Conservation (phyloP, 2,329 filamentous ascomycete species). For the Chalara sp. region DNA sequence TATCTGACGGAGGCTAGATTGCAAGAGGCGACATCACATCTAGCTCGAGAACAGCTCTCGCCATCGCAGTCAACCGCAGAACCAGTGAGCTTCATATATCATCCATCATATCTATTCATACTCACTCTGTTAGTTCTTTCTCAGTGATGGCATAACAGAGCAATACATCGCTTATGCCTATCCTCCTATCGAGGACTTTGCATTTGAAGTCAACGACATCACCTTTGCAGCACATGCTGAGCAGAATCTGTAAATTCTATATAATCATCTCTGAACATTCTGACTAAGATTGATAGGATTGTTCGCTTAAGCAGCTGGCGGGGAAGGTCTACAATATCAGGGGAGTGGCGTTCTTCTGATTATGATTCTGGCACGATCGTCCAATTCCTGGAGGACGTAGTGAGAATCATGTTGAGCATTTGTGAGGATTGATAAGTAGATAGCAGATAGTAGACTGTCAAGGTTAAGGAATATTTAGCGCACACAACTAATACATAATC, state of each 20-base stretch:
- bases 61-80: too few relatives aligned
- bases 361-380: conserved; percentile 3
- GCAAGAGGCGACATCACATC: too few relatives aligned
- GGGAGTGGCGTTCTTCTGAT: conserved; percentile 14
- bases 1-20: too few relatives aligned
- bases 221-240: conserved; percentile 16
- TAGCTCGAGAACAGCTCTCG: too few relatives aligned
- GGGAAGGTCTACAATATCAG: conserved; percentile 7
- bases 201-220: conserved; percentile 11
- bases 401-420: too few relatives aligned
- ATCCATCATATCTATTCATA: too few relatives aligned
- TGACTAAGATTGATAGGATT: conserved; percentile 5
- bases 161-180: conserved; percentile 14
- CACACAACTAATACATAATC: too few relatives aligned
- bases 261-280: neutral
- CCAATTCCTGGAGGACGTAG: too few relatives aligned
- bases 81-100: too few relatives aligned
- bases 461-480: too few relatives aligned
- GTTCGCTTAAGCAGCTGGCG: conserved; percentile 15
- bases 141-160: conserved; percentile 18
- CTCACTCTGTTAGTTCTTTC: neutral
- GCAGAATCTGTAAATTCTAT: conserved; percentile 8
- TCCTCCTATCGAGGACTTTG: neutral
- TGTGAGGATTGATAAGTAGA: too few relatives aligned
- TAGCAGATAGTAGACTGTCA: too few relatives aligned